A percentile compares a stretch with the other conserved stretches of the same genome.
phyloP scores from a whole-genome alignment of 192 early-diverging fungal genomes.

The Coemansia sp. region DNA sequence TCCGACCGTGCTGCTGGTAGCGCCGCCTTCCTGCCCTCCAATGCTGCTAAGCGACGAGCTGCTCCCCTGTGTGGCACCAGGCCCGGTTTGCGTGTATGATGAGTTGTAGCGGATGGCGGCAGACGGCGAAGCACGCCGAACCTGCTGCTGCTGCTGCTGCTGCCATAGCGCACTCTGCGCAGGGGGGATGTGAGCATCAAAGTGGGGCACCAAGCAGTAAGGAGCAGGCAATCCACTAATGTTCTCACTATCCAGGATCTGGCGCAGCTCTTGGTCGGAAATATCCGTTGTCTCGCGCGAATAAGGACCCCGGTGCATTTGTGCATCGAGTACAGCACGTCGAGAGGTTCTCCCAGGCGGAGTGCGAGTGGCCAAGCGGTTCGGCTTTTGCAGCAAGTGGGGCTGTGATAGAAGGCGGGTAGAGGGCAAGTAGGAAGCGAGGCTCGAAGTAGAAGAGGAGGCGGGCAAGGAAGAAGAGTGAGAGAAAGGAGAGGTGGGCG shows the following conservation, averaged over 20 bases:
- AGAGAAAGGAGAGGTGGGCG: constrained; percentile 10
- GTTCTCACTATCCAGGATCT: constrained; percentile 55
- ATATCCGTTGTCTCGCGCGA: constrained; percentile 53
- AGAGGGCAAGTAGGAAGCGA: constrained; percentile 21
- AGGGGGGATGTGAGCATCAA: constrained; percentile 35
- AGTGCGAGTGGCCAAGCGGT: constrained; percentile 19
- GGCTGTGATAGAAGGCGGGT: constrained; percentile 28
- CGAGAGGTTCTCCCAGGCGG: constrained; percentile 33
- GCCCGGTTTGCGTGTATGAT: not conserved
- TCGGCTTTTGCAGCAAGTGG: constrained; percentile 24
- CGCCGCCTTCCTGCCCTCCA: constrained; percentile 20
- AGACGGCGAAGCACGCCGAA: not conserved
- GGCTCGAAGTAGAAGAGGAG: constrained; percentile 10
- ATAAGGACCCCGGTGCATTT: constrained; percentile 52
- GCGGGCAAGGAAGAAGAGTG: constrained; percentile 5
- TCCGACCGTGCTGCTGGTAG: constrained; percentile 9
- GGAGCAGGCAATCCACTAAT: constrained; percentile 50
- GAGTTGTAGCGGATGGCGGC: constrained; percentile 1
- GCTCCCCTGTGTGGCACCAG: constrained; percentile 10
- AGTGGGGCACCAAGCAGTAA: constrained; percentile 50
- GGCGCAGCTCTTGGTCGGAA: constrained; percentile 54
- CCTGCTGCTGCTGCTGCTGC: constrained; percentile 13
- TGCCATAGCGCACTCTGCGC: constrained; percentile 30
- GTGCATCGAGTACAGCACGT: constrained; percentile 39
- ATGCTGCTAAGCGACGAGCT: constrained; percentile 24